These are phyloP conservation scores for Ogataea siamensis DNA, from an alignment of 805 yeast genomes.

Conservation along the genomic window DNA sequence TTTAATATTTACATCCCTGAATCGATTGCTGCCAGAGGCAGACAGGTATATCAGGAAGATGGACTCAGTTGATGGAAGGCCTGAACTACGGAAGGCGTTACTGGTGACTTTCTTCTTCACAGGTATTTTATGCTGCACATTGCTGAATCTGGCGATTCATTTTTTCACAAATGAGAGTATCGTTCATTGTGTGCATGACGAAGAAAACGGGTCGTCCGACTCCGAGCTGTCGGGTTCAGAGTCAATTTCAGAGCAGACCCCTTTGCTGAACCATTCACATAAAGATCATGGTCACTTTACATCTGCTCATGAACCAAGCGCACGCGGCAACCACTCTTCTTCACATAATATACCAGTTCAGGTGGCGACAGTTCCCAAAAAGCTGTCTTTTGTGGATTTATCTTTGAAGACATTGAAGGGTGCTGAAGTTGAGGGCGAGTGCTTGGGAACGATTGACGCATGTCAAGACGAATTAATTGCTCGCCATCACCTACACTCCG, in stretches of 20 bases:
- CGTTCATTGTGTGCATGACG: conserved; percentile 78
- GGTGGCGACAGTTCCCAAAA: conserved; percentile 3
- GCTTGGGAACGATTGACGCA: conserved; percentile 32
- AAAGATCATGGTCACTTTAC: neutral
- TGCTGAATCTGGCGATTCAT: conserved; percentile 67
- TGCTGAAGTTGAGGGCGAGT: conserved; percentile 29
- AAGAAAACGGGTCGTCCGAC: conserved; percentile 19
- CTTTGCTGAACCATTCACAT: neutral
- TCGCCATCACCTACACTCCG: conserved; percentile 24
- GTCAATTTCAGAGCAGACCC: neutral
- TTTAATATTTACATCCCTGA: conserved; percentile 72
- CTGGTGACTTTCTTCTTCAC: conserved; percentile 38
- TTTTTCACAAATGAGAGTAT: conserved; percentile 74
- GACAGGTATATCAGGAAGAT: conserved; percentile 41
- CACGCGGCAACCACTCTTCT: conserved; percentile 7
- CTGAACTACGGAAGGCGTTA: conserved; percentile 38
- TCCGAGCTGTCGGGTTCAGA: neutral
- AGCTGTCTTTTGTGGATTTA: conserved; percentile 29
- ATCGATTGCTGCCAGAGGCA: conserved; percentile 73
- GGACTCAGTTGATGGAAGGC: conserved; percentile 25
- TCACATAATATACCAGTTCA: neutral
- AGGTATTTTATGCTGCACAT: conserved; percentile 62
- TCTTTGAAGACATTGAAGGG: conserved; percentile 33
- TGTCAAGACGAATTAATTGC: conserved; percentile 28
- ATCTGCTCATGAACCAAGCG: too few relatives aligned